Evolutionary conservation across 176 grass and related monocot genomes (phyloP).

Genomic region (maize (Zea mays)): DNA sequence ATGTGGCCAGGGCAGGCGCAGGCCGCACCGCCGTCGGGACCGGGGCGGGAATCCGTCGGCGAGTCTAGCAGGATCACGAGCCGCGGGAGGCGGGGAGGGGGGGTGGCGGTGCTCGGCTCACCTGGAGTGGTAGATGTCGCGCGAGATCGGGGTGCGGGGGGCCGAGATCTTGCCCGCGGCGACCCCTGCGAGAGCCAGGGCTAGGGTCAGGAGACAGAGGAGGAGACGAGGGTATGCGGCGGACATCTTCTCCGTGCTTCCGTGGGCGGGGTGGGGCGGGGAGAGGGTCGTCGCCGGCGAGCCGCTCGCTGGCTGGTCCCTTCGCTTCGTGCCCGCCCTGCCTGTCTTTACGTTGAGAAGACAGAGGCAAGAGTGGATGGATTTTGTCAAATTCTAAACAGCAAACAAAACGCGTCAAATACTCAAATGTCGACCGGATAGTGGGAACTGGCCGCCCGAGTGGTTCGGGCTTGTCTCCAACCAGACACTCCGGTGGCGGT

Average conservation of each 20-base stretch:
- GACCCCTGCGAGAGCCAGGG: conserved; percentile 15
- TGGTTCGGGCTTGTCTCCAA: too few relatives aligned
- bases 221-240: conserved; percentile 5
- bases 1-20: too few relatives aligned
- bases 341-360: too few relatives aligned
- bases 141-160: conserved; percentile 53
- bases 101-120: background rate
- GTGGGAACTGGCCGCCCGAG: too few relatives aligned
- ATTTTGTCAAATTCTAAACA: too few relatives aligned
- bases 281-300: conserved; percentile 28
- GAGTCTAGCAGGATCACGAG: background rate
- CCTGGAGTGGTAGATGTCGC: conserved; percentile 87
- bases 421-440: too few relatives aligned
- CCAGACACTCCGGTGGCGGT: too few relatives aligned
- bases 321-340: too few relatives aligned
- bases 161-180: conserved; percentile 32
- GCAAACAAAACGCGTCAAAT: too few relatives aligned
- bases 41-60: background rate
- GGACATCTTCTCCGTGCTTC: conserved; percentile 3
- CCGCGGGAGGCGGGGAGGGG: too few relatives aligned
- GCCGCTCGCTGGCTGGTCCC: background rate
- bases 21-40: too few relatives aligned
- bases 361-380: too few relatives aligned
- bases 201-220: background rate
- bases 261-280: background rate